Evolutionary conservation across 805 yeast species (phyloP).

Genomic region (Candida pseudoglaebosa): DNA sequence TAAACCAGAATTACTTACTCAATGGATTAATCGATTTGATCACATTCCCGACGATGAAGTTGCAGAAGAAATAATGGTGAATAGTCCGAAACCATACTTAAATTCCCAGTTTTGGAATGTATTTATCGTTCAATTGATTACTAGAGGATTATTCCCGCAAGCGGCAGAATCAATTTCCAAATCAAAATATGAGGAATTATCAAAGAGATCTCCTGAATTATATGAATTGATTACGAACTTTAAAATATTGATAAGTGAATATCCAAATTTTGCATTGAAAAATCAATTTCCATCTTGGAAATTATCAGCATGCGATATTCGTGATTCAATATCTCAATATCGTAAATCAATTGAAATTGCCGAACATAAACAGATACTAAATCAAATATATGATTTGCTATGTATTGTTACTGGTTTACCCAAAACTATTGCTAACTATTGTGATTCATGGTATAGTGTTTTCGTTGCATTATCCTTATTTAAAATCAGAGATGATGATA

Average conservation of each 20-base stretch:
- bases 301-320: conserved; percentile 43
- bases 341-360: conserved; percentile 19
- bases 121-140: conserved; percentile 50
- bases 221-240: conserved; percentile 40
- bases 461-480: conserved; percentile 52
- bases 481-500: conserved; percentile 47
- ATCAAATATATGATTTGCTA: conserved; percentile 40
- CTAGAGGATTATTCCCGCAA: conserved; percentile 59
- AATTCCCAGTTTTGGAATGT: conserved; percentile 61
- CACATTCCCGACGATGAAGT: conserved; percentile 57
- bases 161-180: conserved; percentile 47
- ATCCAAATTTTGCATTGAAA: conserved; percentile 36
- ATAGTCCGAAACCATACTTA: conserved; percentile 41
- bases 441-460: conserved; percentile 68
- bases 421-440: conserved; percentile 46
- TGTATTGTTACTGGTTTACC: conserved; percentile 46
- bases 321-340: conserved; percentile 35
- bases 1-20: conserved; percentile 42
- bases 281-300: conserved; percentile 50
- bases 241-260: conserved; percentile 33
- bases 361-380: conserved; percentile 24
- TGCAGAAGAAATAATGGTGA: conserved; percentile 44
- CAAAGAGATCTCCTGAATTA: conserved; percentile 25
- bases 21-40: conserved; percentile 70
- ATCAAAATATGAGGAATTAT: conserved; percentile 41